A percentile compares a stretch with the other conserved stretches of the same genome.
Conservation (phyloP, 2,329 filamentous ascomycete genomes). For the Malbranchea cinnamomea region DNA sequence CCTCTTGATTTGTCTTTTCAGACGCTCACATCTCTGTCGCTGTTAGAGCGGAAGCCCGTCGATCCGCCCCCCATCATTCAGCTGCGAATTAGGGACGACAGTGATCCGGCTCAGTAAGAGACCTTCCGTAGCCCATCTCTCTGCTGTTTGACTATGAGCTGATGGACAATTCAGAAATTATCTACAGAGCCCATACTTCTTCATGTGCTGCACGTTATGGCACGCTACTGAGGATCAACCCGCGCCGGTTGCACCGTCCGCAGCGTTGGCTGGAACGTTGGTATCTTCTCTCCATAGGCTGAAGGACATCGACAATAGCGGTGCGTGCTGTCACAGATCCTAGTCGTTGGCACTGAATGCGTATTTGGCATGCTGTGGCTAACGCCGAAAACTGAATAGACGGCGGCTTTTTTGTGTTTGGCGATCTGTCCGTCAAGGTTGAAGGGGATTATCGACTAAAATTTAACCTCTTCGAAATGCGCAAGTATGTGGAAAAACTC, state of each 20-base stretch:
- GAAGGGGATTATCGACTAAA: conserved; percentile 58
- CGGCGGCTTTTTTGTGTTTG: conserved; percentile 81
- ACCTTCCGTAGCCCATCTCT: conserved; percentile 8
- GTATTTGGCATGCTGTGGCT: conserved; percentile 34
- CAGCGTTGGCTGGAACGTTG: conserved; percentile 53
- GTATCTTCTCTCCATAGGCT: conserved; percentile 70
- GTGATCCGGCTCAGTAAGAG: conserved; percentile 46
- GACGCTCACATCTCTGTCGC: neutral
- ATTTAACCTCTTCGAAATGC: conserved; percentile 65
- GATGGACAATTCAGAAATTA: conserved; percentile 33
- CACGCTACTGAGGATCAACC: conserved; percentile 33
- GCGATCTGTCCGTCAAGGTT: conserved; percentile 64
- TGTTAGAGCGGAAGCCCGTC: conserved; percentile 63
- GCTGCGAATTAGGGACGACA: conserved; percentile 38
- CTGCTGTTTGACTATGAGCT: conserved; percentile 4
- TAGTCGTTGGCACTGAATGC: neutral
- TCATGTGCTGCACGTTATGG: conserved; percentile 44
- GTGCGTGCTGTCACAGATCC: conserved; percentile 21
- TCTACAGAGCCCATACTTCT: conserved; percentile 50
- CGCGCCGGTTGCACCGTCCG: conserved; percentile 30
- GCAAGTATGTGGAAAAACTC: conserved; percentile 31
- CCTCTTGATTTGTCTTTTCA: neutral
- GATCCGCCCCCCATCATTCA: conserved; percentile 74
- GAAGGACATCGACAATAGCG: conserved; percentile 58
- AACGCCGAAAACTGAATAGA: conserved; percentile 35